These are phyloP conservation scores for Nemania abortiva DNA, from an alignment of 2,329 filamentous ascomycete genomes.

Conservation along the genomic window DNA sequence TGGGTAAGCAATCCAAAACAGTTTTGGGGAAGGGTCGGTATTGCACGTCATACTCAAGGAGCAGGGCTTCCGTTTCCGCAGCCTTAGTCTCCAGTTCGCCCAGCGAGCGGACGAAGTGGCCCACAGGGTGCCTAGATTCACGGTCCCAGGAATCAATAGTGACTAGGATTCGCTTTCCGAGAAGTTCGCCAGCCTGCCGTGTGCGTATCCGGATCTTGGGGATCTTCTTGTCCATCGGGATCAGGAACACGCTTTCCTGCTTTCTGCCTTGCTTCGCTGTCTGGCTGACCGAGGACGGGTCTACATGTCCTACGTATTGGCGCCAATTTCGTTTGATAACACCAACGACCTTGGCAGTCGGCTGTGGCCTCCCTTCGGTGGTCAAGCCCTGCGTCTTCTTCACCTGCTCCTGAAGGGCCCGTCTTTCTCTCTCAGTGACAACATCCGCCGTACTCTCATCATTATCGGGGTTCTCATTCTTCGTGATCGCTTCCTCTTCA, in stretches of 20 bases:
- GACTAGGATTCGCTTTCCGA: conserved; percentile 92
- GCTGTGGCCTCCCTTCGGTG: conserved; percentile 82
- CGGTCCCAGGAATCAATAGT: conserved; percentile 96
- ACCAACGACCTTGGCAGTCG: conserved; percentile 91
- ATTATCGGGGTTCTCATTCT: conserved; percentile 91
- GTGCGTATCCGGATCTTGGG: conserved; percentile 96
- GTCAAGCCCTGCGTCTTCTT: conserved; percentile 83
- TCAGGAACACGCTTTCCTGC: conserved; percentile 92
- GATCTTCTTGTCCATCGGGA: conserved; percentile 98
- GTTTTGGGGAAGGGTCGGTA: conserved; percentile 97
- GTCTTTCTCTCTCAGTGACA: conserved; percentile 89
- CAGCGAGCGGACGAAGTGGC: conserved; percentile 92
- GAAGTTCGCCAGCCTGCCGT: conserved; percentile 85
- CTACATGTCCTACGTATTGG: conserved; percentile 96
- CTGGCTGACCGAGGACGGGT: conserved; percentile 83
- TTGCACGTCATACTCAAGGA: conserved; percentile 97
- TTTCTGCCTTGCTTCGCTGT: conserved; percentile 80
- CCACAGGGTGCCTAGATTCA: conserved; percentile 90
- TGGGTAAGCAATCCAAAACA: conserved; percentile 90
- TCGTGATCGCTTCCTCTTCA: conserved; percentile 91
- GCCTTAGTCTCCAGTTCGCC: conserved; percentile 96
- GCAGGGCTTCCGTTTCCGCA: conserved; percentile 94
- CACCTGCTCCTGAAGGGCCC: conserved; percentile 90
- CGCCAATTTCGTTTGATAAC: conserved; percentile 97
- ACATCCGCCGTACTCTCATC: conserved; percentile 82